Base-by-base conservation (phyloP, 768 basidiomycete genomes). In the Pholiota microspora region DNA sequence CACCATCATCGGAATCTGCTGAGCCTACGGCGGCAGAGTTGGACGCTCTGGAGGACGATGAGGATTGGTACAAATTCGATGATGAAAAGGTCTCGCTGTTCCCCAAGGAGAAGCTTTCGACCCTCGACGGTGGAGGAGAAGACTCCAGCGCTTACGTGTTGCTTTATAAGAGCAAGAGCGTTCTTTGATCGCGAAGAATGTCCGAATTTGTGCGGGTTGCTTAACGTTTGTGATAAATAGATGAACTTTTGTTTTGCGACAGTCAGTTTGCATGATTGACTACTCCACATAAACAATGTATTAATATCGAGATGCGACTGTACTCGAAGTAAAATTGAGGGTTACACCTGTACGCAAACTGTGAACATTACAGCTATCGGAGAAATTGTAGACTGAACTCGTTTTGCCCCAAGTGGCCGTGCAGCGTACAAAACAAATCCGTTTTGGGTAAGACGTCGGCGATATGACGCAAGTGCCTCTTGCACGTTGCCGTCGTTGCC, bases 31-130 rank as follows among this genome's bases (percentile, higher is more conserved):
- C 64, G 4, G 63, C 69, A 24, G 77, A 77, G 53, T 68, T 76
- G 45, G 74, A 81, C 35, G 62, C 60, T 5, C 34, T 62, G 24
- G 84, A 86, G 45, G 83, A 84, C 42, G 85, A 92, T 46, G 87
- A 89, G 57, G 88, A 89, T 65, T 91, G 96, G 96, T 92, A 89
- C 75, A 96, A 95, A 73, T 98, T 95, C 64, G 96, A 98, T 64
- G 94, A 98, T 61, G 93, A 96, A 59, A 96, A 93, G 72, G 95
- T 92, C 34, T 88, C 92, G 15, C 60, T 86, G 51, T 95, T 98
- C 69, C 85, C 84, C 1, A 81, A 80, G 69, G 94, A 94, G 67
- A 96, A 93, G 71, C 73, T 99, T 55, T 65, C 80, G 24, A 84
- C 84, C 7, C 79, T 98, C 54, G 94, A 95, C 58, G 96, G 96